Percentiles rank a stretch among this genome's conserved stretches.
These are phyloP conservation scores for Crithidia sp. DNA, from an alignment of 208 protist species.

Conservation along the genomic window DNA sequence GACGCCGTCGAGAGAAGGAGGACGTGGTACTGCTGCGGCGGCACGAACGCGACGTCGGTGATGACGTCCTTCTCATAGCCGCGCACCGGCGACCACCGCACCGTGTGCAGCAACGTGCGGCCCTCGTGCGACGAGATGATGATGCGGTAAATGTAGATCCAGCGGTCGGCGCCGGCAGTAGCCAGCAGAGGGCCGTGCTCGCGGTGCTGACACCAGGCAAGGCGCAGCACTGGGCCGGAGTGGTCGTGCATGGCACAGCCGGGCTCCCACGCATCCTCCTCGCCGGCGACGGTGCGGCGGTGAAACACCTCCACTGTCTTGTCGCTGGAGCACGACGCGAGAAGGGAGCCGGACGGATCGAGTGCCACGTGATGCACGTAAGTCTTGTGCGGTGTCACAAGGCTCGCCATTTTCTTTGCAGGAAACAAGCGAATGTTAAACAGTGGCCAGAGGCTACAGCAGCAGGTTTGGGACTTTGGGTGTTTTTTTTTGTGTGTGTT, in stretches of 20 bases:
- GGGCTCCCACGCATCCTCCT: conserved; percentile 51
- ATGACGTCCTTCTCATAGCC: conserved; percentile 90
- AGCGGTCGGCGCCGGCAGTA: conserved; percentile 81
- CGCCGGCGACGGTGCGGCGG: conserved; percentile 34
- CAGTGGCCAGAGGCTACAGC: too few relatives aligned
- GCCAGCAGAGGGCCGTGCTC: conserved; percentile 84
- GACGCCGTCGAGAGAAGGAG: conserved; percentile 87
- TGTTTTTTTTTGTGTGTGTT: too few relatives aligned
- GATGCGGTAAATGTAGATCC: conserved; percentile 90
- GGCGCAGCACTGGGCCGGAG: conserved; percentile 73
- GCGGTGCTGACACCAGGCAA: conserved; percentile 85
- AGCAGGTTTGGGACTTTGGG: too few relatives aligned
- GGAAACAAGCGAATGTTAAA: background rate
- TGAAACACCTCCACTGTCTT: conserved; percentile 85
- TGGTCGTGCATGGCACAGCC: conserved; percentile 80
- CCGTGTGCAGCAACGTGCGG: conserved; percentile 46
- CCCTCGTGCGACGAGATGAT: conserved; percentile 61
- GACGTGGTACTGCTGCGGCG: conserved; percentile 78
- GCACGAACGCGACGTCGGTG: conserved; percentile 89
- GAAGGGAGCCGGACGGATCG: conserved; percentile 72
- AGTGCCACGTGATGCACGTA: conserved; percentile 88
- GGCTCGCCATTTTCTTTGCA: conserved; percentile 37
- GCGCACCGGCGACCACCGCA: conserved; percentile 66
- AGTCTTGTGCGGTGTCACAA: conserved; percentile 71
- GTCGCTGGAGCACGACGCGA: conserved; percentile 90